phyloP scores from a whole-genome alignment of 805 yeast species.

The Candida pseudoglaebosa region DNA sequence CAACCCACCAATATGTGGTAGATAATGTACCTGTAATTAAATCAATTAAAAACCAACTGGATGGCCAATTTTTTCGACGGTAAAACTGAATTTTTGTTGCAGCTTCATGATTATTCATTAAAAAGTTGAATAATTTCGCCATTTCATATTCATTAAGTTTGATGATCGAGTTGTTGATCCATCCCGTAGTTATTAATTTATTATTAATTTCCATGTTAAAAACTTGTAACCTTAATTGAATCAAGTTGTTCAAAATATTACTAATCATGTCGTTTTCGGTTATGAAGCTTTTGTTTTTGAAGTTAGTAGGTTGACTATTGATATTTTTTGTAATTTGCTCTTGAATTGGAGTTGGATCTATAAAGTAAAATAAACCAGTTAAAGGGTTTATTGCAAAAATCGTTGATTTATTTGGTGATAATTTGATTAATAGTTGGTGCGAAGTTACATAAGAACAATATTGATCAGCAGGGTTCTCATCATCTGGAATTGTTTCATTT shows the following conservation, averaged over 20 bases:
- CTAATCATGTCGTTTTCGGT: conserved; percentile 29
- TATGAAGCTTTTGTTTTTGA: conserved; percentile 18
- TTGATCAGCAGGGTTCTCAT: conserved; percentile 10
- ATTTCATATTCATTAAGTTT: conserved; percentile 47
- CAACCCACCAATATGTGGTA: conserved; percentile 48
- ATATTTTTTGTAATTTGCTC: conserved; percentile 26
- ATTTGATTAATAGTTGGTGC: conserved; percentile 31
- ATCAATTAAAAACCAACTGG: conserved; percentile 50
- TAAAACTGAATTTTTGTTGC: conserved; percentile 29
- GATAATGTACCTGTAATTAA: conserved; percentile 35
- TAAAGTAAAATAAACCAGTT: conserved; percentile 38
- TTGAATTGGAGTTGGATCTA: conserved; percentile 37
- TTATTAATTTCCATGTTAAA: conserved; percentile 49
- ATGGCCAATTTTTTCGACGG: conserved; percentile 52
- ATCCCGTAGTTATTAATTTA: conserved; percentile 60
- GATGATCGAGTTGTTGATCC: conserved; percentile 60
- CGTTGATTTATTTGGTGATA: conserved; percentile 29
- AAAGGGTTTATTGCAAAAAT: conserved; percentile 38
- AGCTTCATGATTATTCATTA: conserved; percentile 13
- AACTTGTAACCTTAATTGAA: conserved; percentile 47
- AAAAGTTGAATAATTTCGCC: conserved; percentile 32
- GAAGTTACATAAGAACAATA: conserved; percentile 19
- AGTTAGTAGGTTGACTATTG: conserved; percentile 20
- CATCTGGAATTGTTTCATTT: conserved; percentile 5
- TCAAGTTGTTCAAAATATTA: conserved; percentile 30